Evolutionary conservation across 192 early-diverging fungal species (phyloP).

Genomic region (Coemansia sp.): DNA sequence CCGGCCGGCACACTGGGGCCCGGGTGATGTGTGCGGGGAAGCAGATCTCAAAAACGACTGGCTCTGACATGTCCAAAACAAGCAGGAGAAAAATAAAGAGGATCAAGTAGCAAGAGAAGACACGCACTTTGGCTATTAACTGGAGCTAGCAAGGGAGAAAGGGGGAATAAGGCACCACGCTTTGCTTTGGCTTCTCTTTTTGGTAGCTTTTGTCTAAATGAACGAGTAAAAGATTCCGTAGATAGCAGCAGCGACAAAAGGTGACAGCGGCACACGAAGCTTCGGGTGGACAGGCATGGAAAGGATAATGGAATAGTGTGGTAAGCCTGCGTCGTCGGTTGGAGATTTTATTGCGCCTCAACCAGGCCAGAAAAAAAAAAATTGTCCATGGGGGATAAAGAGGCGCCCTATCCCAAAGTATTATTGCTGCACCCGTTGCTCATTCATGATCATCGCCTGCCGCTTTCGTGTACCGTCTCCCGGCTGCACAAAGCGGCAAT

Average conservation of each 20-base stretch:
- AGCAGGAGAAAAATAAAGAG: not conserved
- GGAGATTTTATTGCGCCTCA: not conserved
- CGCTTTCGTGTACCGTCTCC: not conserved
- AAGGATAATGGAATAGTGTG: not conserved
- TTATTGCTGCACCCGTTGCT: conserved; percentile 5
- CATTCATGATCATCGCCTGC: conserved; percentile 6
- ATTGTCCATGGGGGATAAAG: not conserved
- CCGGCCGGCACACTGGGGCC: conserved; percentile 45
- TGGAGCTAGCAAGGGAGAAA: not conserved
- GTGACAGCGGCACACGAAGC: not conserved
- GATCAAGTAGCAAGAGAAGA: not conserved
- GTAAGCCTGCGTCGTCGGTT: not conserved
- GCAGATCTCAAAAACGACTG: conserved; percentile 50
- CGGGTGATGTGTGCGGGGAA: conserved; percentile 52
- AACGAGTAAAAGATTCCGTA: not conserved
- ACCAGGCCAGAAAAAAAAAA: not conserved
- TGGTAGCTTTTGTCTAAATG: not conserved
- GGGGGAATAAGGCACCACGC: not conserved
- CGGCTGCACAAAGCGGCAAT: not conserved
- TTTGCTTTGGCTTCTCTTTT: not conserved
- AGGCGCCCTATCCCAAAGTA: not conserved
- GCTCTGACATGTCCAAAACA: conserved; percentile 33
- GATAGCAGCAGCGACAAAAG: not conserved
- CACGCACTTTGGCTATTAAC: not conserved
- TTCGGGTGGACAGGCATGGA: not conserved